A percentile compares a stretch with the other conserved stretches of the same genome.
Conservation (phyloP, 106 monocot genomes). For the Dendrobium chrysotoxum region DNA sequence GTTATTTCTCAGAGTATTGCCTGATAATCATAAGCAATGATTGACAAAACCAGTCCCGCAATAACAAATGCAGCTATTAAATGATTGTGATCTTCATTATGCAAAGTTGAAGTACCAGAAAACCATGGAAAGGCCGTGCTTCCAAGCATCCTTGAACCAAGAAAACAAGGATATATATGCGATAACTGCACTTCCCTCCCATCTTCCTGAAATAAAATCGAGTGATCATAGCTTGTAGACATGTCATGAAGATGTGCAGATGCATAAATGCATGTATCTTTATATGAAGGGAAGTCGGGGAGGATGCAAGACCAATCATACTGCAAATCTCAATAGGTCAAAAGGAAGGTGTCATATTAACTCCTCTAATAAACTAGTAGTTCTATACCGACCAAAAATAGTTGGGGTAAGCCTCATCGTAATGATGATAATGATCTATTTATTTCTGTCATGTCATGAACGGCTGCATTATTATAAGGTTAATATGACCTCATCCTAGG, state of each 20-base stretch:
- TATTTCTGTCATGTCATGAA: neutral
- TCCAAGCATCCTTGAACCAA: slow-evolving; percentile 93
- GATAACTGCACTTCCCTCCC: slow-evolving; percentile 76
- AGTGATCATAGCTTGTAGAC: slow-evolving; percentile 7
- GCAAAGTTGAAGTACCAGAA: slow-evolving; percentile 27
- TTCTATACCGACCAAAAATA: neutral
- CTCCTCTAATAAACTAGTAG: neutral
- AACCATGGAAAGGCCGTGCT: slow-evolving; percentile 78
- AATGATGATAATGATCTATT: neutral
- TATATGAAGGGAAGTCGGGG: neutral
- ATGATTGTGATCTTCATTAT: slow-evolving; percentile 57
- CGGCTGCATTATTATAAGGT: neutral
- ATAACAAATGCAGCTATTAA: slow-evolving; percentile 46
- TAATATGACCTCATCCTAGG: neutral
- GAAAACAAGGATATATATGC: slow-evolving; percentile 74
- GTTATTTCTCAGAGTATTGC: slow-evolving; percentile 18
- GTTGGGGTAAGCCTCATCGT: neutral
- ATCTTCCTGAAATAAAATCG: slow-evolving; percentile 52
- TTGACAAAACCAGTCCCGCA: slow-evolving; percentile 44
- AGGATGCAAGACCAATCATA: neutral
- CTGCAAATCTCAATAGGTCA: neutral
- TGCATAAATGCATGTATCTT: neutral
- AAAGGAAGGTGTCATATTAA: neutral
- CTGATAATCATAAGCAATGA: slow-evolving; percentile 96
- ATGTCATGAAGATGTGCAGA: neutral